phyloP scores from a whole-genome alignment of 805 yeast species.

The Sugiyamaella mastotermitis region DNA sequence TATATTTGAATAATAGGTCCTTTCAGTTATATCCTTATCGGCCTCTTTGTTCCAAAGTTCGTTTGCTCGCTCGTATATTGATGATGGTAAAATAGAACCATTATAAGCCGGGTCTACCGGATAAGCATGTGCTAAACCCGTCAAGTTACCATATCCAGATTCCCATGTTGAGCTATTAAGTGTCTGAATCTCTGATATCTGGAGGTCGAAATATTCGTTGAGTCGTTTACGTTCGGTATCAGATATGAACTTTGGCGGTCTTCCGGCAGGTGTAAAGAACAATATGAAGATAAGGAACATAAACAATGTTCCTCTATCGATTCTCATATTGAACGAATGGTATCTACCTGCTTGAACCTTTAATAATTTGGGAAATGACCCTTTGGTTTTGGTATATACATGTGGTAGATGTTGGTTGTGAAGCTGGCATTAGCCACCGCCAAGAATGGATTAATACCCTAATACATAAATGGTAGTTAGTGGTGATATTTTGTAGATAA shows the following conservation, averaged over 20 bases:
- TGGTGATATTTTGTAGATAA: too few relatives aligned
- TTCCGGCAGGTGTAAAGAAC: conserved; percentile 39
- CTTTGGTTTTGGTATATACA: too few relatives aligned
- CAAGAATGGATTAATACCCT: too few relatives aligned
- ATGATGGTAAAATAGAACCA: conserved; percentile 16
- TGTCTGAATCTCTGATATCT: conserved; percentile 29
- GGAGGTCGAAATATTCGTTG: conserved; percentile 32
- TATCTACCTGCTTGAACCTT: too few relatives aligned
- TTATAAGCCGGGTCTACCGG: conserved; percentile 43
- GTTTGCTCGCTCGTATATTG: conserved; percentile 11
- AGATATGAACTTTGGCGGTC: conserved; percentile 26
- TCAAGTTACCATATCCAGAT: conserved; percentile 60
- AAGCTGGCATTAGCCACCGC: too few relatives aligned
- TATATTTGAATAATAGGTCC: conserved; percentile 19
- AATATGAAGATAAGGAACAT: conserved; percentile 35
- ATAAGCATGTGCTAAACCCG: conserved; percentile 67
- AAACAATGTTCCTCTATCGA: conserved; percentile 22
- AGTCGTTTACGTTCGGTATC: conserved; percentile 35
- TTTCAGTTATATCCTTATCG: neutral
- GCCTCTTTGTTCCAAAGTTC: conserved; percentile 9
- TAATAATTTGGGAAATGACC: too few relatives aligned
- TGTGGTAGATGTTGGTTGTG: too few relatives aligned
- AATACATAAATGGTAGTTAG: too few relatives aligned
- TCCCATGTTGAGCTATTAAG: conserved; percentile 40
- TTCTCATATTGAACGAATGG: conserved; percentile 19